These are phyloP conservation scores for Cucumis hystrix DNA, from an alignment of 306 rosid species.

Conservation along the genomic window DNA sequence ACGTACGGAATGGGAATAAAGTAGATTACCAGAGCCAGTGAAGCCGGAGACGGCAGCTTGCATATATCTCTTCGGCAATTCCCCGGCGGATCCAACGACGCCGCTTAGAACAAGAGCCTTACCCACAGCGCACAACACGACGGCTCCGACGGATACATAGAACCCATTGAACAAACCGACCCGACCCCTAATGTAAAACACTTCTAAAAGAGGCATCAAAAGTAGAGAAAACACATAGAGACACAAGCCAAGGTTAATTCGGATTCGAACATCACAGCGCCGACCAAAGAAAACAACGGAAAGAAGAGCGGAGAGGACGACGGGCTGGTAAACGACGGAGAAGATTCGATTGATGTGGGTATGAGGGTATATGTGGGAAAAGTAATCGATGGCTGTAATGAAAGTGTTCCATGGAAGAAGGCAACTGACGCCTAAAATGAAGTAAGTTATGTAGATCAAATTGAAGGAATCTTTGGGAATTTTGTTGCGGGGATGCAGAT, in stretches of 20 bases:
- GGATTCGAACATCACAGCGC: conserved; percentile 27
- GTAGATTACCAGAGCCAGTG: conserved; percentile 42
- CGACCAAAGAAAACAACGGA: conserved; percentile 37
- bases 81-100: conserved; percentile 66
- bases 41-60: conserved; percentile 74
- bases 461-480: conserved; percentile 38
- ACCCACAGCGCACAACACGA: conserved; percentile 35
- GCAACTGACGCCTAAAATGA: conserved; percentile 50
- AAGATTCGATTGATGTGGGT: conserved; percentile 67
- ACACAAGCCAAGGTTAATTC: conserved; percentile 54
- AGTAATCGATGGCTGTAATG: conserved; percentile 85
- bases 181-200: conserved; percentile 43
- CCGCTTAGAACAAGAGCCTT: conserved; percentile 68
- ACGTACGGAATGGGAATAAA: neutral
- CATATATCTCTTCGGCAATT: conserved; percentile 69
- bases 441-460: conserved; percentile 54
- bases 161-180: conserved; percentile 61
- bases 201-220: conserved; percentile 43
- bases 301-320: conserved; percentile 31
- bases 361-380: conserved; percentile 63
- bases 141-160: conserved; percentile 38
- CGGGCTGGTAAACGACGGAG: conserved; percentile 43
- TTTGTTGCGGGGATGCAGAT: neutral
- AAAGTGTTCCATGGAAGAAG: conserved; percentile 87
- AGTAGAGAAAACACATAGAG: conserved; percentile 38